Evolutionary conservation across 2,329 filamentous ascomycete genomes (phyloP).

Genomic region (Talaromyces pinophilus): DNA sequence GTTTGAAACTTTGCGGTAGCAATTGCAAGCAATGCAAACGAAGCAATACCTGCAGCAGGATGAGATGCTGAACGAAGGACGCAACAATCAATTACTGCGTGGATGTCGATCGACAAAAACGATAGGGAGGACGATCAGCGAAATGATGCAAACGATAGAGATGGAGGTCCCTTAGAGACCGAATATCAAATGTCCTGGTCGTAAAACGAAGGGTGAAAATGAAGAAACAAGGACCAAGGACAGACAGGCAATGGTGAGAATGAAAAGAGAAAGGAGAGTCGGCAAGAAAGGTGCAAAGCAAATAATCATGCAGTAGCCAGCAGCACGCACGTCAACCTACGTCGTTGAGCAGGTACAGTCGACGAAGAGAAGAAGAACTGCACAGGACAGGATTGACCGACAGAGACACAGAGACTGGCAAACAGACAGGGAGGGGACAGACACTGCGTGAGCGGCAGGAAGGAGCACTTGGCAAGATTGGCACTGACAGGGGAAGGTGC

Average conservation of each 20-base stretch:
- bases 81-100: not conserved
- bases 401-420: no score
- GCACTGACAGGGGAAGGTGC: conserved; percentile 4
- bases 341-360: not conserved
- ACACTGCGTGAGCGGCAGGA: not conserved
- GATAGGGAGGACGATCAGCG: not conserved
- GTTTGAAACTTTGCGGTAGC: not conserved
- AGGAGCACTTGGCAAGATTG: not conserved
- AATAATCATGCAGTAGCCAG: conserved; percentile 8
- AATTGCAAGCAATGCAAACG: conserved; percentile 8
- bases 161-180: not conserved
- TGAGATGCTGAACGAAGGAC: conserved; percentile 3
- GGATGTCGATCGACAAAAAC: not conserved
- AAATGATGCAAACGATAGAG: not conserved
- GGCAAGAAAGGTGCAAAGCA: conserved; percentile 5
- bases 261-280: conserved; percentile 11
- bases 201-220: conserved; percentile 7
- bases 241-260: no score
- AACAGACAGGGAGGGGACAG: not conserved
- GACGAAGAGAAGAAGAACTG: not conserved
- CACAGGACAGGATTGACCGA: not conserved
- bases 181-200: not conserved
- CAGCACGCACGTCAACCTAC: not conserved
- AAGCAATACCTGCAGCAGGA: conserved; percentile 10
- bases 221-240: conserved; percentile 2